These are phyloP conservation scores for Sporothrix phasma DNA, from an alignment of 2,329 filamentous ascomycete genomes.

Conservation along the genomic window DNA sequence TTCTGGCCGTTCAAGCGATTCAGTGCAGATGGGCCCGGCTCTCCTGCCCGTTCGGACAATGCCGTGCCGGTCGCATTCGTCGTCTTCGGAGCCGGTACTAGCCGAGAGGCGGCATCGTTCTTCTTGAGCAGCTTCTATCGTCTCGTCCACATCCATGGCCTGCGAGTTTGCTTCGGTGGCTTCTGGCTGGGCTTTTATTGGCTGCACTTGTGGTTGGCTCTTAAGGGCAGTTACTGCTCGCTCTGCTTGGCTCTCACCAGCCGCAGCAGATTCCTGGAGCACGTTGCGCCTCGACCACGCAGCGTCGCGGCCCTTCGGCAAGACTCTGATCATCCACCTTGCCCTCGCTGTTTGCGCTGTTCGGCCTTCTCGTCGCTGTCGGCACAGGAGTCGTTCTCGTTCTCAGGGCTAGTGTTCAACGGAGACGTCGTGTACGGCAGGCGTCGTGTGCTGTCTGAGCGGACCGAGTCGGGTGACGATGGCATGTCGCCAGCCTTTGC, in stretches of 20 bases:
- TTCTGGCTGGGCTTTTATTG: neutral
- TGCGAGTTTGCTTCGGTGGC: neutral
- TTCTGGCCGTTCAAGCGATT: neutral
- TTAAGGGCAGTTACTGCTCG: neutral
- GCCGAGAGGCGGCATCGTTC: neutral
- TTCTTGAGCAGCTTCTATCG: neutral
- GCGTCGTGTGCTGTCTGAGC: conserved; percentile 65
- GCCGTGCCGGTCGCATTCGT: neutral
- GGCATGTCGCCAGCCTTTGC: conserved; percentile 31
- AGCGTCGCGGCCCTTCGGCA: conserved; percentile 11
- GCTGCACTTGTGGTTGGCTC: neutral
- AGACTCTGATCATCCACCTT: neutral
- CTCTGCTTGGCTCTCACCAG: conserved; percentile 13
- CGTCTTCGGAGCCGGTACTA: neutral
- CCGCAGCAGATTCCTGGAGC: conserved; percentile 33
- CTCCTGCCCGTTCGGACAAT: neutral
- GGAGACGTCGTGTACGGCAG: conserved; percentile 56
- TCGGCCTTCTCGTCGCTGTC: conserved; percentile 36
- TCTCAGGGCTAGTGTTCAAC: conserved; percentile 66
- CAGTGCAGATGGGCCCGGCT: neutral
- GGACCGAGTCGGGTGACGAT: conserved; percentile 55
- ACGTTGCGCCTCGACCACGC: conserved; percentile 35
- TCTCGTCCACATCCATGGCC: conserved; percentile 6
- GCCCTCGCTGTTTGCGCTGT: conserved; percentile 23
- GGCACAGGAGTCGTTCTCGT: conserved; percentile 50